phyloP scores from a whole-genome alignment of 805 yeast genomes.

The Peterozyma xylosa region DNA sequence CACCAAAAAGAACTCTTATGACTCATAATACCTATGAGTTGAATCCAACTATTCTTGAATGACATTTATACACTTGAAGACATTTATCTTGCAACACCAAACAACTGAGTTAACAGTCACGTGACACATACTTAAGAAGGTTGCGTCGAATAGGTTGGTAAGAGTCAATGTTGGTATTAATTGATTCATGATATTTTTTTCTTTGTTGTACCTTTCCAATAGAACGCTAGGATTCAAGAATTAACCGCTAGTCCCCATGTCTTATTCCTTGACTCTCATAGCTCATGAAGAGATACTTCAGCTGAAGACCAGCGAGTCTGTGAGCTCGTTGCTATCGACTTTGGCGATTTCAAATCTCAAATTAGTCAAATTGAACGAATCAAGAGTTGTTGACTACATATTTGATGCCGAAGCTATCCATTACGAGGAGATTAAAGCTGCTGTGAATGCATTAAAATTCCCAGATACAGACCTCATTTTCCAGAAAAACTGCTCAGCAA shows the following conservation, averaged over 20 bases:
- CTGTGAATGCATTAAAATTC: constrained; percentile 17
- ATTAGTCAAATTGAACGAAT: constrained; percentile 17
- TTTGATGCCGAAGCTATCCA: constrained; percentile 15
- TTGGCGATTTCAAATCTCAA: constrained; percentile 23
- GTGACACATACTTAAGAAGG: too few species aligned
- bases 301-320: constrained; percentile 12
- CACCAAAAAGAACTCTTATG: too few species aligned
- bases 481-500: constrained; percentile 26
- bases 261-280: constrained; percentile 20
- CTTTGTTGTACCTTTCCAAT: too few species aligned
- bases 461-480: constrained; percentile 32
- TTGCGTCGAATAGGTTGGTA: too few species aligned
- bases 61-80: too few species aligned
- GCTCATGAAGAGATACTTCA: constrained; percentile 16
- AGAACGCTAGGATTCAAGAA: too few species aligned
- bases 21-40: too few species aligned
- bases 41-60: too few species aligned
- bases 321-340: constrained; percentile 18
- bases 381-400: constrained; percentile 31
- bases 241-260: constrained; percentile 1
- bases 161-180: too few species aligned
- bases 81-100: too few species aligned
- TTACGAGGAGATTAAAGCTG: constrained; percentile 1
- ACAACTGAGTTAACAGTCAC: too few species aligned
- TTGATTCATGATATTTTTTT: too few species aligned